Percentiles rank a stretch among this genome's conserved stretches.
Conservation (phyloP, 805 yeast genomes). For the Wickerhamiella australiensis region DNA sequence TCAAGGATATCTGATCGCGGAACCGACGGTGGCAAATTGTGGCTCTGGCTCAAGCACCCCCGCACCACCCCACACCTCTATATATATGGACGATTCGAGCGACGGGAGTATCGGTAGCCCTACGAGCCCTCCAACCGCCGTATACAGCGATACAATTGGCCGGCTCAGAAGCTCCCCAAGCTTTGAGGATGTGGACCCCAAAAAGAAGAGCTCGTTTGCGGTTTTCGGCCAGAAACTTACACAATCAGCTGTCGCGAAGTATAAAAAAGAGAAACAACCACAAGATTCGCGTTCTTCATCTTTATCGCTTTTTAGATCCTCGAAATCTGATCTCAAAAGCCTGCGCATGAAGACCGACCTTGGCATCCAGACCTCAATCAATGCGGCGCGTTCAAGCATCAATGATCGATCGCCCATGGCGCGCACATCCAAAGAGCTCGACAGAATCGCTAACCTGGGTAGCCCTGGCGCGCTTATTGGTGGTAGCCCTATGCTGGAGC, state of each 20-base stretch:
- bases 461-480: constrained; percentile 14
- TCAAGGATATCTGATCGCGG: neutral
- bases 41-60: no score
- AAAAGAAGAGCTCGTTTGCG: constrained; percentile 1
- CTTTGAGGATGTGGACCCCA: constrained; percentile 8
- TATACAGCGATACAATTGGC: constrained; percentile 2
- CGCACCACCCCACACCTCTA: neutral
- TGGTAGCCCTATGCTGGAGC: constrained; percentile 13
- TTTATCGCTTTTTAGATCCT: constrained; percentile 27
- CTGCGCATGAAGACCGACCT: constrained; percentile 23
- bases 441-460: constrained; percentile 30
- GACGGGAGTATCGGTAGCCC: constrained; percentile 10
- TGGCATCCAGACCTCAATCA: constrained; percentile 17
- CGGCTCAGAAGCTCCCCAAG: constrained; percentile 9
- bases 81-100: constrained; percentile 9
- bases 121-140: constrained; percentile 5
- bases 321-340: constrained; percentile 22
- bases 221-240: constrained; percentile 9
- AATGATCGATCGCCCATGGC: constrained; percentile 26
- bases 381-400: constrained; percentile 22
- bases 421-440: constrained; percentile 28
- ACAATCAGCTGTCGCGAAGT: neutral
- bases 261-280: neutral
- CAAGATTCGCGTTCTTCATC: neutral
- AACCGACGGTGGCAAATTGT: no score